Evolutionary conservation across 2,329 filamentous ascomycete genomes (phyloP).

Genomic region (Ophiocordyceps camponoti-saundersi): DNA sequence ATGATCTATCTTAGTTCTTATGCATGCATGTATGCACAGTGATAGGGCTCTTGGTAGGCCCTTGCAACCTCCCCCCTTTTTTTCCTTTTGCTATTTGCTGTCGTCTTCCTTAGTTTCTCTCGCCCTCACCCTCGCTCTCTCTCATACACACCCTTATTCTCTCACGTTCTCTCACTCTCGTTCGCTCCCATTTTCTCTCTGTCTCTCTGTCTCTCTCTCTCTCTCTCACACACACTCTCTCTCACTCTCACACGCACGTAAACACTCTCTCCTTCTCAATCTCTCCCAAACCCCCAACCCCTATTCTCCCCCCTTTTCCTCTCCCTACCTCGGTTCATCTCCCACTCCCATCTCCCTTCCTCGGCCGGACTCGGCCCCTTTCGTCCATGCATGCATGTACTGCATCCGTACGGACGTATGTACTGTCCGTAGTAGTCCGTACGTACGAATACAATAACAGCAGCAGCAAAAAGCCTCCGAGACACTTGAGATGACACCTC

Average conservation of each 20-base stretch:
- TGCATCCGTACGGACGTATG: not conserved
- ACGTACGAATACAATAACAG: not conserved
- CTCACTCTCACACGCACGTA: not conserved
- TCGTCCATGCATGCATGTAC: not conserved
- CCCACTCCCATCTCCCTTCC: not conserved
- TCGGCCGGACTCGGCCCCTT: not conserved
- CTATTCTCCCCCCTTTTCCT: not conserved
- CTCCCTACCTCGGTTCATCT: not conserved
- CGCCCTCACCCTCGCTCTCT: not conserved
- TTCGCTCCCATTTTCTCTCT: not conserved
- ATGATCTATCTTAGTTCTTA: too few species aligned
- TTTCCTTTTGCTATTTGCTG: not conserved
- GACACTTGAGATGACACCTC: constrained; percentile 3
- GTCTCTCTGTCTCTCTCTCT: not conserved
- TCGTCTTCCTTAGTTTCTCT: not conserved
- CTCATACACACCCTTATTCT: not conserved
- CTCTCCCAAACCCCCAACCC: not conserved
- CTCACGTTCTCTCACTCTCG: not conserved
- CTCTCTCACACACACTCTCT: not conserved
- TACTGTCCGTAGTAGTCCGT: too few species aligned
- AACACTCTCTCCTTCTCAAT: not conserved
- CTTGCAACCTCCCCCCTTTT: too few species aligned
- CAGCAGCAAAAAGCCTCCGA: not conserved
- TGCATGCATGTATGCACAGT: too few species aligned
- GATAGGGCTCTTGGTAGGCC: too few species aligned